These are phyloP conservation scores for Nicotiana tomentosiformis DNA, from an alignment of 257 asterid genomes.

Conservation along the genomic window DNA sequence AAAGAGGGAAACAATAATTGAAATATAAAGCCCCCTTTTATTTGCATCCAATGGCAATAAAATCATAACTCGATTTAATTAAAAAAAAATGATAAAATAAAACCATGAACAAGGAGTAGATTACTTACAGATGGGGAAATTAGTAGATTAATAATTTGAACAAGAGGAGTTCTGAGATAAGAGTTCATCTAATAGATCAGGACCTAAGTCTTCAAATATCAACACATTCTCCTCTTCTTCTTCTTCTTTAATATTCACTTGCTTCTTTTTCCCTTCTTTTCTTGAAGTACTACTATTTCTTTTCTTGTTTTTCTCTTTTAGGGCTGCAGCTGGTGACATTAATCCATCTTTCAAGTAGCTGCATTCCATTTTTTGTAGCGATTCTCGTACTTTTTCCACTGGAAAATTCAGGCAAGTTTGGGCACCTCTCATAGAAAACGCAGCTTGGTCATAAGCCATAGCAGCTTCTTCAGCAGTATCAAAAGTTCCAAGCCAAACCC, in stretches of 20 bases:
- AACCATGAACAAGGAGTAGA: background rate
- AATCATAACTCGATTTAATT: too few relatives aligned
- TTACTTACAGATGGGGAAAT: background rate
- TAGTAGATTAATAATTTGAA: conserved; percentile 1
- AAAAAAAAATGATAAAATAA: background rate
- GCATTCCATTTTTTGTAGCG: background rate
- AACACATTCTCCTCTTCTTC: conserved; percentile 7
- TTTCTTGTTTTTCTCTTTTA: conserved; percentile 18
- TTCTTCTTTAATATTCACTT: background rate
- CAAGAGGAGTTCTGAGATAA: conserved; percentile 7
- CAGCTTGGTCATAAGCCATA: conserved; percentile 18
- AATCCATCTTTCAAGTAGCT: background rate
- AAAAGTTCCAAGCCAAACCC: conserved; percentile 22
- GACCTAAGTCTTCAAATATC: conserved; percentile 13
- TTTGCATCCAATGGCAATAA: too few relatives aligned
- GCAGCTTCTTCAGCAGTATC: conserved; percentile 14
- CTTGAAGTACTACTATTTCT: background rate
- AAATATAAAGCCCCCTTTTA: background rate
- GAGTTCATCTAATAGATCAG: conserved; percentile 15
- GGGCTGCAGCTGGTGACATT: background rate
- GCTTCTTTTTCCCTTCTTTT: background rate
- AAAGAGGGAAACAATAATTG: too few relatives aligned
- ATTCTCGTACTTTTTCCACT: background rate
- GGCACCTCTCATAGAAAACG: conserved; percentile 10
- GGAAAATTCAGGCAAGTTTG: conserved; percentile 7